Evolutionary conservation across 305 asterid species (phyloP), one percentile per base, ranked within the genome.

Genomic region (Plantago coronopus): DNA sequence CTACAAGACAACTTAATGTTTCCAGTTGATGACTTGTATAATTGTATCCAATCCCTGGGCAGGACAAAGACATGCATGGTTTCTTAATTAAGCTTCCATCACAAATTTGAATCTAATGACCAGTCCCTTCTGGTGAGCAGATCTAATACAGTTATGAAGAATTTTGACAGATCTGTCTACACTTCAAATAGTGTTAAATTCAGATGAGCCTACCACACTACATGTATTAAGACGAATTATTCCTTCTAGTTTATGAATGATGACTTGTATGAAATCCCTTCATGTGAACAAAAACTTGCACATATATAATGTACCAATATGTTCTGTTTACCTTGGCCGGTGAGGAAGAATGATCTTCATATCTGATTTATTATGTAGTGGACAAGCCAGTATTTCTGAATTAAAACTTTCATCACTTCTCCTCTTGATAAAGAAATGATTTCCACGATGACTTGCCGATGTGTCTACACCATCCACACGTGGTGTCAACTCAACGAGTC

Each of bases 391-490:
- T 68, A 91, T 62, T 75, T 88, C 96, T 16, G 96, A 88, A 74
- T 91, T 91, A 72, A 76, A 84, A 76, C 90, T 83, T 59, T 84
- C 89, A 17, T 86, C 90, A 69, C 89, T 86, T 77, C 94, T 88
- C 76, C 89, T 79, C 70, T 77, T 78, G 46, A 91, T 75, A 68
- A 91, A 86, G 74, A 91, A 88, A 78, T 86, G 93, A 74, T 84
- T 72, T 66, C 98, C 98, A 19, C 89, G 89, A 72, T 91, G 98
- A 78, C 95, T 88, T 69, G 79, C 94, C 64, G 93, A 74, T 47
- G 96, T 84, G 74, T 83, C 96, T 69, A 76, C 72, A 54, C 98
- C 95, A 74, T 78, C 84, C 77, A 80, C 56, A 34, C 89, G 86
- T 7, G 83, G 89, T 57, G 96, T 86, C 82, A 91, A 81, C 72